Conservation (phyloP, 2,329 filamentous ascomycete species). For the Penicillium sp. region DNA sequence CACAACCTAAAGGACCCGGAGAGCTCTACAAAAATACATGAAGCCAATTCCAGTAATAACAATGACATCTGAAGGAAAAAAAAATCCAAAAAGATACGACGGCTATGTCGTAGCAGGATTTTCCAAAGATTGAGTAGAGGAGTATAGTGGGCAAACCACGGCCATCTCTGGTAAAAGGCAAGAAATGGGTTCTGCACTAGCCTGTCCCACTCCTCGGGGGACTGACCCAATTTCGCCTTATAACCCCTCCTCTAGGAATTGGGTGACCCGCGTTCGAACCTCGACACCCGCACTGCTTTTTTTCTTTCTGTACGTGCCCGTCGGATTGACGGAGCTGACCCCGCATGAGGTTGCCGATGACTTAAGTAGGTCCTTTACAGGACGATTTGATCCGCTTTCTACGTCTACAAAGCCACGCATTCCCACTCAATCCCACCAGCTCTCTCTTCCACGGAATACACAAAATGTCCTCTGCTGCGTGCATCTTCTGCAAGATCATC, state of each 20-base stretch:
- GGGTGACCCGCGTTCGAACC: conserved; percentile 32
- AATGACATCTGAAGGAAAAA: conserved; percentile 9
- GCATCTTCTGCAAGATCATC: conserved; percentile 98
- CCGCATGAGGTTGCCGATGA: conserved; percentile 18
- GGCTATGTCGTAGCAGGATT: conserved; percentile 42
- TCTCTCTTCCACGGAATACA: background rate
- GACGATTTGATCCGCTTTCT: background rate
- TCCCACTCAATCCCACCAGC: background rate
- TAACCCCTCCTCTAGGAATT: background rate
- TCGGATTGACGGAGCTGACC: conserved; percentile 9
- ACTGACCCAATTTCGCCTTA: background rate
- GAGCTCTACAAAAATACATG: background rate
- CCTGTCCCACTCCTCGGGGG: conserved; percentile 65
- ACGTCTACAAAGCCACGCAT: background rate
- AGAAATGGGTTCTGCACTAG: conserved; percentile 73
- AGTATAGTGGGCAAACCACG: conserved; percentile 64
- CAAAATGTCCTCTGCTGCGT: conserved; percentile 57
- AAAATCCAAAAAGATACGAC: conserved; percentile 43
- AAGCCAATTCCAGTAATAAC: too few relatives aligned
- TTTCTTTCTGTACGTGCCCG: conserved; percentile 4
- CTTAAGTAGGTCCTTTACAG: conserved; percentile 2
- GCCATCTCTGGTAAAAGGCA: conserved; percentile 81
- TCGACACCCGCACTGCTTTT: conserved; percentile 4
- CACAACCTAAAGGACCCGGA: background rate
- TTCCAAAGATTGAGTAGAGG: conserved; percentile 63